These are phyloP conservation scores for Pestalotiopsis sp. DNA, from an alignment of 2,329 filamentous ascomycete genomes.

Conservation along the genomic window DNA sequence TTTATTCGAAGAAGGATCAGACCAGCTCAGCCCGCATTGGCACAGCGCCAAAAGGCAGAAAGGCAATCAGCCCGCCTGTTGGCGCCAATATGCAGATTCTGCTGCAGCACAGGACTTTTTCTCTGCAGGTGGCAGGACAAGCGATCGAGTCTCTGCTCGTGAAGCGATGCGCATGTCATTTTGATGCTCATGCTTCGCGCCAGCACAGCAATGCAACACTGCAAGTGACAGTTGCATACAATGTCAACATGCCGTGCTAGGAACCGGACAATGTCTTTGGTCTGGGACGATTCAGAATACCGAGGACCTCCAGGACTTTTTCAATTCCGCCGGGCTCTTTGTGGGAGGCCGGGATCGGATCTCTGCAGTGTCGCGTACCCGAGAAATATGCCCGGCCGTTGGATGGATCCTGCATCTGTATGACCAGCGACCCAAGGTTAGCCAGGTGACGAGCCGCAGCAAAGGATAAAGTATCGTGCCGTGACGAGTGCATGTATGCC, in stretches of 20 bases:
- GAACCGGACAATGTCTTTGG: background rate
- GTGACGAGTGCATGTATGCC: background rate
- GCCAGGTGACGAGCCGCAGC: background rate
- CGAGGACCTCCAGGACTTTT: background rate
- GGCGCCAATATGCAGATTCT: background rate
- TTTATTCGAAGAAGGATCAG: background rate
- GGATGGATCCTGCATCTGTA: background rate
- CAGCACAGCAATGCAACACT: slow-evolving; percentile 6
- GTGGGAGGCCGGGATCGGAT: background rate
- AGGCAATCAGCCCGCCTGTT: background rate
- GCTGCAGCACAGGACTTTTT: background rate
- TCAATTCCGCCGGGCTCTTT: background rate
- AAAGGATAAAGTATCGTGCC: background rate
- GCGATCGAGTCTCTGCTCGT: background rate
- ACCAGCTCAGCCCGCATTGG: background rate
- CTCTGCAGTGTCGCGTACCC: background rate
- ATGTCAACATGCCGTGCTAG: background rate
- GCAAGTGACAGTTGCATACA: background rate
- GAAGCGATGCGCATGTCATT: background rate
- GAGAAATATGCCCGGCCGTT: background rate
- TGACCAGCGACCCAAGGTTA: background rate
- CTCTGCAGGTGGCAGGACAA: background rate
- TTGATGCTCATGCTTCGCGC: background rate
- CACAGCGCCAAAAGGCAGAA: background rate
- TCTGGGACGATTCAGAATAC: background rate